Percentiles rank a stretch among this genome's conserved stretches.
These are phyloP conservation scores for Primulina huaijiensis DNA, from an alignment of 257 asterid genomes.

Conservation along the genomic window DNA sequence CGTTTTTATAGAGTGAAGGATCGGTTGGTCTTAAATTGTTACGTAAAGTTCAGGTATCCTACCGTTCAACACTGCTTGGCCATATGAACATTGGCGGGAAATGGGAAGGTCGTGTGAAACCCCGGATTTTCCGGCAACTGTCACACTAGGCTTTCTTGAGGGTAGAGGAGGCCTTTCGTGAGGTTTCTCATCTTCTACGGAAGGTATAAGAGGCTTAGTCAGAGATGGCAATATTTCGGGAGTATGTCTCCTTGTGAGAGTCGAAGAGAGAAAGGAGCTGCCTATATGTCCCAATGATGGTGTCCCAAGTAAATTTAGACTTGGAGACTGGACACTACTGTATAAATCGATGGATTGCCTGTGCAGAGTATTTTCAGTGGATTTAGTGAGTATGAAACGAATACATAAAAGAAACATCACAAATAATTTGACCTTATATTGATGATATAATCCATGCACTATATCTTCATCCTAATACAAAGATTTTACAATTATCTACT, in stretches of 20 bases:
- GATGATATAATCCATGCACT: neutral
- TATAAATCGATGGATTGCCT: slow-evolving; percentile 92
- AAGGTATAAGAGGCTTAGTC: slow-evolving; percentile 62
- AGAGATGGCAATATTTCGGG: slow-evolving; percentile 73
- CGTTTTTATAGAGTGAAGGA: neutral
- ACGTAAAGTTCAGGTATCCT: slow-evolving; percentile 3
- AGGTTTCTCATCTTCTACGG: slow-evolving; percentile 40
- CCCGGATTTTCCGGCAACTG: slow-evolving; percentile 47
- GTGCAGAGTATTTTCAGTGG: slow-evolving; percentile 28
- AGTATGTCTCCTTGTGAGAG: slow-evolving; percentile 68
- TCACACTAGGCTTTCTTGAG: slow-evolving; percentile 44
- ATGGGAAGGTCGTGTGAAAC: slow-evolving; percentile 56
- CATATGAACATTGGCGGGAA: slow-evolving; percentile 61
- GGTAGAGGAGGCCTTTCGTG: slow-evolving; percentile 63
- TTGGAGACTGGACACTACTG: slow-evolving; percentile 87
- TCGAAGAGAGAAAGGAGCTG: slow-evolving; percentile 73
- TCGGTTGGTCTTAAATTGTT: neutral
- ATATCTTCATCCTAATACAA: neutral
- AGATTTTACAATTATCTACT: slow-evolving; percentile 1
- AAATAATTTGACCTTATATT: neutral
- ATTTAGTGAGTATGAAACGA: slow-evolving; percentile 8
- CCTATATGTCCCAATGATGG: slow-evolving; percentile 58
- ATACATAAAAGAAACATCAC: slow-evolving; percentile 9
- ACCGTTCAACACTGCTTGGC: slow-evolving; percentile 87
- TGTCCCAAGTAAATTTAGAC: slow-evolving; percentile 70